Base-by-base conservation (phyloP, 306 rosid species). In the Trifolium subterraneum region DNA sequence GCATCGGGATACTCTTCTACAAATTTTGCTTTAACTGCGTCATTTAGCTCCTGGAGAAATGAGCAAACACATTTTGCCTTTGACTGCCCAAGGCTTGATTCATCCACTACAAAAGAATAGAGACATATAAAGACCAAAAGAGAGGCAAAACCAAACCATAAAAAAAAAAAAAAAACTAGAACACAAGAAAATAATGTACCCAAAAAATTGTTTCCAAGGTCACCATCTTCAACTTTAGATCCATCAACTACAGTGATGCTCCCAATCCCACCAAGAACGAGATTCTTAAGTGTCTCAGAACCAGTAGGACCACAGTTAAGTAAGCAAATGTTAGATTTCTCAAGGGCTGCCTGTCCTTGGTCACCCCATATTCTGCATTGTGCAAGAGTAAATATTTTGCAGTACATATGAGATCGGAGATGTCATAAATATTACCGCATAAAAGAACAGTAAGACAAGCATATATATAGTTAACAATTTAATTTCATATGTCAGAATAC, bases 301-400 rank as follows among this genome's bases (percentile, higher is more conserved):
- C 99, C 99, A 10, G 99, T 94, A 63, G 99, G 99, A 54, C 99
- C 98, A 54, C 97, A 92, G 74, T 94, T 94, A 55, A 94, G 96
- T 59, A 90, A 80, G 83, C 98, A 92, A 66, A 92, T 83, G 69
- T 89, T 92, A 60, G 97, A 91, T 71, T 88, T 88, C 91, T 90
- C 92, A 55, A 88, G 96, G 41, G 93, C 93, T 22, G 86, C 81
- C 64, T 90, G 96, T 52, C 96, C 96, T 42, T 86, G 96, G 11
- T 90, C 93, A 56, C 96, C 96, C 96, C 96, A 90, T 79, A 90
- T 90, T 84, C 96, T 90, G 85, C 79, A 52, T 72, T 78, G 71
- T 63, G 5, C 65, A 77, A 79, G 38, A 79, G 50, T 67, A 47
- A 20, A 60, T 25, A 12, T 19, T 16, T 33, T n/a, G 77, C 48